Conservation (phyloP, 805 yeast genomes). For the Saturnispora zaruensis region DNA sequence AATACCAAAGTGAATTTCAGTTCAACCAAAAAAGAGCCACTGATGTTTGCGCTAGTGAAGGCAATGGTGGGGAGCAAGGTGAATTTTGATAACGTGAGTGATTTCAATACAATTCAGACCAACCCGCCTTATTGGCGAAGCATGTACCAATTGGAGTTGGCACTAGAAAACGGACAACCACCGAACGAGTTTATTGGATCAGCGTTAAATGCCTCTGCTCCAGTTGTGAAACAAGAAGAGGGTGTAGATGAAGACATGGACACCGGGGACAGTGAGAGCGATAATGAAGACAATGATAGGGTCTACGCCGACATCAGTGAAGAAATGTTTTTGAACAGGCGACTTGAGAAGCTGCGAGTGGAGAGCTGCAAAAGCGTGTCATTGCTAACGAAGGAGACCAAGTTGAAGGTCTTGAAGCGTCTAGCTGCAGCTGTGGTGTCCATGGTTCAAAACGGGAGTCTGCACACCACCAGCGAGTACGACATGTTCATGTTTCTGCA, state of each 20-base stretch:
- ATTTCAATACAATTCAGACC: constrained; percentile 11
- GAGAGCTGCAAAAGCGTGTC: neutral
- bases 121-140: constrained; percentile 12
- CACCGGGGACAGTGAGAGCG: neutral
- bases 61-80: neutral
- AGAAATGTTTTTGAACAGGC: constrained; percentile 6
- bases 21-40: constrained; percentile 4
- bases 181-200: neutral
- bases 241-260: neutral
- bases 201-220: neutral
- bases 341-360: constrained; percentile 7
- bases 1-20: constrained; percentile 1
- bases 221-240: neutral
- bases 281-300: neutral
- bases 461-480: constrained; percentile 5
- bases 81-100: neutral
- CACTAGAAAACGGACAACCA: neutral
- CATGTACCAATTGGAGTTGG: constrained; percentile 1
- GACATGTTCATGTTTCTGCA: constrained; percentile 12
- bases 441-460: constrained; percentile 4
- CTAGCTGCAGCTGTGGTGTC: constrained; percentile 12
- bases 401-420: neutral
- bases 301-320: neutral
- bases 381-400: neutral
- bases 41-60: constrained; percentile 6